Base-by-base conservation (phyloP, 305 asterid species). In the Vinca major region DNA sequence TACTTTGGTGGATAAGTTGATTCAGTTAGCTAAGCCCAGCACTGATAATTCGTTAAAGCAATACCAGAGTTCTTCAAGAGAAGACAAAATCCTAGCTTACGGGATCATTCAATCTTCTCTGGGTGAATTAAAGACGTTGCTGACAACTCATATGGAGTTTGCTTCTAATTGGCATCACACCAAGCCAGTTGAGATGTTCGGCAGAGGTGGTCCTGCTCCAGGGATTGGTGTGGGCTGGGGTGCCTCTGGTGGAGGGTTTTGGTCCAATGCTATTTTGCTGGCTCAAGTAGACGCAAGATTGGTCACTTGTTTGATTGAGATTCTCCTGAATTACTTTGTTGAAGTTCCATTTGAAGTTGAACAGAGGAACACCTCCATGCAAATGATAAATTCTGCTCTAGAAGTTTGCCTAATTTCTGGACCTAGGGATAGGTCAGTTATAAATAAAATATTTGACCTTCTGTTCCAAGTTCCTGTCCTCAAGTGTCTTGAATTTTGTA, bases 181-280 rank as follows among this genome's bases (percentile, higher is more conserved):
- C 73, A 86, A 71, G 70, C 73, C 78, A 14, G 68, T 85, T 41
- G 97, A 89, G 85, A 73, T 61, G 37, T 93, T 89, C 62, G 83
- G 90, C 62, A 80, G 99, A 86, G 99, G 99, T 70, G 99, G 97
- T 57, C 97, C 96, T 65, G 88, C 99, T 68, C 99, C 99, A 21
- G 99, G 97, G 63, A 87, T 88, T 65, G 96, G 96, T 63, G 88
- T 88, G 67, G 99, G 99, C 63, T 93, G 99, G 99, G 99, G 99
- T 73, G 88, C 91, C 73, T 75, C 91, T 41, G 88, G 87, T 67
- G 96, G 99, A 63, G 99, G 99, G 54, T 88, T 87, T 83, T 93
- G 97, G 97, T 91, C 99, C 48, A 68, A 66, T 13, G 68, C 73
- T 26, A 65, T 83, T 67, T 63, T 89, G 70, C 79, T 87, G 83